These are phyloP conservation scores for Schizonepeta tenuifolia DNA, from an alignment of 257 asterid species.

Conservation along the genomic window DNA sequence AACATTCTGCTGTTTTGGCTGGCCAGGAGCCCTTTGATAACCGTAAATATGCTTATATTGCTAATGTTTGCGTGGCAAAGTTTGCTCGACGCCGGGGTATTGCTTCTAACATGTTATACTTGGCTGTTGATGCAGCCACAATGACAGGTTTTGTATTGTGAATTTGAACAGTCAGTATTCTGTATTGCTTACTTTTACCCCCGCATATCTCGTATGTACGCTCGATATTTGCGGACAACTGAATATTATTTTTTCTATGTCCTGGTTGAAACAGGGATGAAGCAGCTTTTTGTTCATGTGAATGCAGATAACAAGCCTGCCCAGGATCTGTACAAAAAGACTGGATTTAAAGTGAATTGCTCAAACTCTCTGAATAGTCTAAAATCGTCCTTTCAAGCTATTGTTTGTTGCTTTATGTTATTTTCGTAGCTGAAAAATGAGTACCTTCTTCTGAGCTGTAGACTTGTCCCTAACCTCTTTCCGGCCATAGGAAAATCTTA, in stretches of 20 bases:
- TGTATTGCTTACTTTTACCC: slow-evolving; percentile 23
- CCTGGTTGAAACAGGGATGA: slow-evolving; percentile 61
- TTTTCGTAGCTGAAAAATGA: background rate
- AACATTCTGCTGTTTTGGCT: slow-evolving; percentile 59
- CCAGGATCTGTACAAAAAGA: slow-evolving; percentile 71
- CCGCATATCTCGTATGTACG: slow-evolving; percentile 8
- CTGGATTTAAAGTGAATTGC: slow-evolving; percentile 71
- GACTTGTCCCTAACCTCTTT: slow-evolving; percentile 19
- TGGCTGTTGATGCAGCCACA: slow-evolving; percentile 72
- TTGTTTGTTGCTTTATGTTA: background rate
- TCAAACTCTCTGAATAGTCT: slow-evolving; percentile 14
- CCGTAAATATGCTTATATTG: slow-evolving; percentile 82
- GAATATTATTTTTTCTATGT: slow-evolving; percentile 13
- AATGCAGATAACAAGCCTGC: slow-evolving; percentile 77
- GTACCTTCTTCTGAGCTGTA: background rate
- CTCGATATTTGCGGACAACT: slow-evolving; percentile 10
- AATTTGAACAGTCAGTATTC: slow-evolving; percentile 25
- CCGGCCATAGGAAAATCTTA: background rate
- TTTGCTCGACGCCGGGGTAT: slow-evolving; percentile 91
- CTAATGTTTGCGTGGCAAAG: slow-evolving; percentile 89
- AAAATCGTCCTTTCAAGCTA: background rate
- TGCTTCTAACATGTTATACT: slow-evolving; percentile 79
- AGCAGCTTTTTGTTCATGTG: slow-evolving; percentile 81
- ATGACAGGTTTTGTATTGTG: slow-evolving; percentile 53
- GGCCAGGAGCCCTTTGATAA: slow-evolving; percentile 63